phyloP scores from a whole-genome alignment of 352 stramenopile genomes.

The Pythium brassicae region DNA sequence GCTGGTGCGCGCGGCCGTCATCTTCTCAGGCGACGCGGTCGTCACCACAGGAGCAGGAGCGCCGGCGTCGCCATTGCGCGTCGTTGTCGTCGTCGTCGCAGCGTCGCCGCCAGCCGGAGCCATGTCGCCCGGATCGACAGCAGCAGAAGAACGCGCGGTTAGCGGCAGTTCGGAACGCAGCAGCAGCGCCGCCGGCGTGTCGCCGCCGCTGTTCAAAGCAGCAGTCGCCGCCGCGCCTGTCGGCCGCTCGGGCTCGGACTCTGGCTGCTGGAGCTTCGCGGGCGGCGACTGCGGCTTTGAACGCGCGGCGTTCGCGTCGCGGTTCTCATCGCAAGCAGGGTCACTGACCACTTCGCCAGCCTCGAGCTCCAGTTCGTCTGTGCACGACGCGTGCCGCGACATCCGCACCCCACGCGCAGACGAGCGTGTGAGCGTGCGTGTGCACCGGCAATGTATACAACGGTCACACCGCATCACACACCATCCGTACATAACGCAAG shows the following conservation, averaged over 20 bases:
- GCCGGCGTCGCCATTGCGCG: background rate
- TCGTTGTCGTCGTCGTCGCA: background rate
- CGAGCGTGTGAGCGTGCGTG: background rate
- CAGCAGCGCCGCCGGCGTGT: background rate
- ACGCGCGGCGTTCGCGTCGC: slow-evolving; percentile 8
- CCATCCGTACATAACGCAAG: background rate
- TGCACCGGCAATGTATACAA: background rate
- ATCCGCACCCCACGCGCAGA: background rate
- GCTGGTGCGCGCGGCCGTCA: slow-evolving; percentile 17
- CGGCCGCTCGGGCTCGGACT: background rate
- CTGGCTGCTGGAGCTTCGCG: background rate
- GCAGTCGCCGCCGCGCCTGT: slow-evolving; percentile 5
- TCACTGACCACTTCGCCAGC: slow-evolving; percentile 59
- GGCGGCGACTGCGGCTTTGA: slow-evolving; percentile 10
- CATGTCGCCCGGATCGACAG: slow-evolving; percentile 6
- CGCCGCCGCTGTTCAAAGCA: slow-evolving; percentile 12
- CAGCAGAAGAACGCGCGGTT: slow-evolving; percentile 21
- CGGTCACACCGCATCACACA: background rate
- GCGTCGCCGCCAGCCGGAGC: slow-evolving; percentile 17
- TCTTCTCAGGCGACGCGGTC: slow-evolving; percentile 22
- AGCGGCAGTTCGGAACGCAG: background rate
- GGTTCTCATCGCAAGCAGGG: slow-evolving; percentile 14
- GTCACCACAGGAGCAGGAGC: background rate
- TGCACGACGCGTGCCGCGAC: too few species aligned
- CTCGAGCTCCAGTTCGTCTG: slow-evolving; percentile 52